Evolutionary conservation across 2,329 filamentous ascomycete species (phyloP).

Genomic region (Calonectria honghensis): DNA sequence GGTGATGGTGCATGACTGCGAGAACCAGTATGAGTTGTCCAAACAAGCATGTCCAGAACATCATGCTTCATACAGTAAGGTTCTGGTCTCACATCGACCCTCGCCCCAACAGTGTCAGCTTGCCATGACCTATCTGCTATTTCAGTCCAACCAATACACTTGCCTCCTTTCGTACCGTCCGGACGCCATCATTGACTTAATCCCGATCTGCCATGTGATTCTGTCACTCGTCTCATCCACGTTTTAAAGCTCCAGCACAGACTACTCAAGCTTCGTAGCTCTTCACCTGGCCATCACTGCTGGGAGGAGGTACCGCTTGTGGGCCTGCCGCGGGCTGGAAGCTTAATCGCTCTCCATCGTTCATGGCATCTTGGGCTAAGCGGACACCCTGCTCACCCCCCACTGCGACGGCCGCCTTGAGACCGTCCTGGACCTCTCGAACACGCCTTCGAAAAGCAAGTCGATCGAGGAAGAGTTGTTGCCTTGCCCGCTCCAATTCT

Average conservation of each 20-base stretch:
- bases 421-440: slow-evolving; percentile 84
- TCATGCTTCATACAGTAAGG: not conserved
- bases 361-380: slow-evolving; percentile 67
- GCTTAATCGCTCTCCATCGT: slow-evolving; percentile 71
- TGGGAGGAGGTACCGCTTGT: slow-evolving; percentile 71
- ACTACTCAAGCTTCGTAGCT: slow-evolving; percentile 71
- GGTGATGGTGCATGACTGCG: not conserved
- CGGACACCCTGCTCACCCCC: slow-evolving; percentile 71
- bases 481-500: slow-evolving; percentile 92
- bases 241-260: slow-evolving; percentile 4
- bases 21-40: not conserved
- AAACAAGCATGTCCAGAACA: not conserved
- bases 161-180: slow-evolving; percentile 40
- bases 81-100: slow-evolving; percentile 3
- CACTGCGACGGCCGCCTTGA: slow-evolving; percentile 73
- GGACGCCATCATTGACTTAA: slow-evolving; percentile 48
- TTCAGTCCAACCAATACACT: slow-evolving; percentile 37
- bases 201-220: slow-evolving; percentile 43
- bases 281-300: slow-evolving; percentile 74
- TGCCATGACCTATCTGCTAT: slow-evolving; percentile 21
- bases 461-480: slow-evolving; percentile 95
- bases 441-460: slow-evolving; percentile 93
- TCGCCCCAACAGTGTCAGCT: slow-evolving; percentile 19
- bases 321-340: slow-evolving; percentile 69
- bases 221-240: slow-evolving; percentile 21